Evolutionary conservation across 2,329 filamentous ascomycete species (phyloP), one percentile per base, ranked within the genome.

Genomic region (Pseudogymnoascus sp.): DNA sequence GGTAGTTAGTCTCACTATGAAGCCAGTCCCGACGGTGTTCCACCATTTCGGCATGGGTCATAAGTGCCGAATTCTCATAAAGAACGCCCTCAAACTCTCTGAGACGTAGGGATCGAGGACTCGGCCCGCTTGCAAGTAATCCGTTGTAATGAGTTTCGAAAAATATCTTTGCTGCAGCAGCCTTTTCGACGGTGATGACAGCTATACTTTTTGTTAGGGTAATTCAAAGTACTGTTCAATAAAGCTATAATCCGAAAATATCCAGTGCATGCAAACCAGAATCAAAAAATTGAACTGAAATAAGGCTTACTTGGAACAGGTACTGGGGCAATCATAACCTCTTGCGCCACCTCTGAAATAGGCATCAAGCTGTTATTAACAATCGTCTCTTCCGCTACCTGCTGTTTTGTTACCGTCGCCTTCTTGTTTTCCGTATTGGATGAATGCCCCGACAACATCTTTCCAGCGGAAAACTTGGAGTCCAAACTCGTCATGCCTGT

Each of bases 71-170:
- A 43, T 76, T 77, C 61, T 78, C 76, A 65, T 84, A 82, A 8
- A 97, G 78, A 28, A 85, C 81, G 7, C 78, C 76, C 70, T 92
- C 87, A 22, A 93, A 76, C 60, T 85, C 80, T 40, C 81, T 78
- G 35, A 82, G 79, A 3, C 90, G 84, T 62, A 87, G 72, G 1
- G 82, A 82, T 0, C 90, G 84, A 62, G 86, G 80, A 3, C 82
- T 83, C 1, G 80, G 76, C 2, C 78, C 77, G 26, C 78, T 79
- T 4, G 78, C 76, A 2, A 91, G 78, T 6, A 91, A 74, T n/a
- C 85, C 79, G 68, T 93, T 88, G 77, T 90, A 97, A 70, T 93
- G 85, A 0, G 87, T 91, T 74, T 98, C 95, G 8, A 98, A 82
- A 69, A 86, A 96, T 19, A 96, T 85, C 73, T 96, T 97, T 46